phyloP scores from a whole-genome alignment of 352 stramenopile species.

The Pythium monospermum region DNA sequence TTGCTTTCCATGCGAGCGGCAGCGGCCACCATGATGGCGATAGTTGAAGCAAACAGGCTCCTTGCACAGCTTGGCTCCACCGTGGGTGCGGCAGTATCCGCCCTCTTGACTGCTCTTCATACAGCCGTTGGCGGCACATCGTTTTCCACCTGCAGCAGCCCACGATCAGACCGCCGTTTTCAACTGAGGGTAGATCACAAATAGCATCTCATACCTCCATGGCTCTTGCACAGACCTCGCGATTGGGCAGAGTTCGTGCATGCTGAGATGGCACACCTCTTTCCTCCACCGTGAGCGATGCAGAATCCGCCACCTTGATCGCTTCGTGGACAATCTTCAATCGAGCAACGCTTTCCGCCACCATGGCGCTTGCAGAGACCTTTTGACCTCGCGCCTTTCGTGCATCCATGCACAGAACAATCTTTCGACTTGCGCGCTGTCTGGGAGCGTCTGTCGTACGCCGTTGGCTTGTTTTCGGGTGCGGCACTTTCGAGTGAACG shows the following conservation, averaged over 20 bases:
- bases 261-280: constrained; percentile 40
- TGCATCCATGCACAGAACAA: constrained; percentile 61
- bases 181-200: too few relatives aligned
- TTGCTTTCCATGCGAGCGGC: constrained; percentile 8
- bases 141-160: constrained; percentile 47
- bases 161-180: too few relatives aligned
- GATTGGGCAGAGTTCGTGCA: constrained; percentile 84
- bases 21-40: constrained; percentile 26
- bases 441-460: constrained; percentile 14
- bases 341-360: constrained; percentile 71
- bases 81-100: constrained; percentile 64
- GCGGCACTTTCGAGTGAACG: constrained; percentile 28
- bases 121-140: constrained; percentile 49
- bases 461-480: neutral
- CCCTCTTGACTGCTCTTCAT: constrained; percentile 67
- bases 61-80: constrained; percentile 31
- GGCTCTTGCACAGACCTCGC: constrained; percentile 79
- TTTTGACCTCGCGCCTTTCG: constrained; percentile 70
- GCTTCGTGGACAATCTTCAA: constrained; percentile 49
- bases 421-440: constrained; percentile 63
- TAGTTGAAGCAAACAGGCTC: constrained; percentile 22
- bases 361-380: constrained; percentile 84
- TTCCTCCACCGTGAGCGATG: constrained; percentile 75
- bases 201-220: constrained; percentile 48
- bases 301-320: constrained; percentile 84